Percentiles rank a stretch among this genome's conserved stretches.
phyloP scores from a whole-genome alignment of 768 basidiomycete species.

The Hebeloma cylindrosporum region DNA sequence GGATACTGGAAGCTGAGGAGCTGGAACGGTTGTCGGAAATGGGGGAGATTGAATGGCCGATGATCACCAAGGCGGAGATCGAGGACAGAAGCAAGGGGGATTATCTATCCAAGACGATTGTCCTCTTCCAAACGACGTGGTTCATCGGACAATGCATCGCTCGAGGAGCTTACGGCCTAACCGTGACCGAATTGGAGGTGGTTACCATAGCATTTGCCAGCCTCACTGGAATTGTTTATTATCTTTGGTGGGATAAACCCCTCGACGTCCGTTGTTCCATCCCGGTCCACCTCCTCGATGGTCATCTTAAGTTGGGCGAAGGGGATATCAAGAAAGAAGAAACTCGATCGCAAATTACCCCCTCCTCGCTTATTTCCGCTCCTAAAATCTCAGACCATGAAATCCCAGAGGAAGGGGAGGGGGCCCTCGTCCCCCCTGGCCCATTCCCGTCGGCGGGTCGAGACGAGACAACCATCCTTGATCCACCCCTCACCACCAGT shows the following conservation, averaged over 20 bases:
- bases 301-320: no score
- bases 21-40: conserved; percentile 7
- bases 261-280: conserved; percentile 23
- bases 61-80: conserved; percentile 16
- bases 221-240: conserved; percentile 28
- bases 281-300: background rate
- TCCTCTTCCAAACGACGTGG: conserved; percentile 34
- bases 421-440: no score
- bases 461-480: no score
- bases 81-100: conserved; percentile 31
- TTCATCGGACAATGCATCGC: conserved; percentile 29
- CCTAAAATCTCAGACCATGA: no score
- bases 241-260: conserved; percentile 40
- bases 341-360: no score
- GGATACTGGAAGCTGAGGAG: conserved; percentile 1
- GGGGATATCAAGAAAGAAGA: no score
- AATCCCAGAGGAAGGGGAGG: no score
- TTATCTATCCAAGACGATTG: conserved; percentile 30
- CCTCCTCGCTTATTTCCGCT: no score
- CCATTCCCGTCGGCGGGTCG: no score
- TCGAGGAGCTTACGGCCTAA: conserved; percentile 21
- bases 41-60: conserved; percentile 11
- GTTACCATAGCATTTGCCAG: conserved; percentile 32
- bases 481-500: no score
- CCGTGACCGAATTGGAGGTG: conserved; percentile 33